Percentiles rank a stretch among this genome's conserved stretches.
Evolutionary conservation across 176 grass and related monocot species (phyloP).

Genomic region (Raddia distichophylla): DNA sequence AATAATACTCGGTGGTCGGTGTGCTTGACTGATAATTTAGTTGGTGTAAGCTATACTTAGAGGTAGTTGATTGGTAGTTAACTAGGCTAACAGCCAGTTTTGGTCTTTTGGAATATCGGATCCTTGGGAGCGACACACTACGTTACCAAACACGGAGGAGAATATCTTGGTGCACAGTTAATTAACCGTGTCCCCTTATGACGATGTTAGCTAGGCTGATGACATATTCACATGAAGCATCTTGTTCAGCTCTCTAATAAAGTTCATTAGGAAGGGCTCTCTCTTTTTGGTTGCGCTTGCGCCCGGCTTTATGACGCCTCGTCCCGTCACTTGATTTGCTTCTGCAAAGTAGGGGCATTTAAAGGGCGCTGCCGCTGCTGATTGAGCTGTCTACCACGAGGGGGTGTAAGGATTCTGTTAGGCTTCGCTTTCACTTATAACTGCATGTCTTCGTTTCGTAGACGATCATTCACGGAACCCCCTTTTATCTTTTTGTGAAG

Average conservation of each 20-base stretch:
- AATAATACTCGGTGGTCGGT: constrained; percentile 33
- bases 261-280: neutral
- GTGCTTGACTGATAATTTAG: constrained; percentile 5
- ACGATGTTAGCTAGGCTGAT: neutral
- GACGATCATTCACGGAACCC: constrained; percentile 23
- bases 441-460: neutral
- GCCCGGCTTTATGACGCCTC: constrained; percentile 26
- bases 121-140: neutral
- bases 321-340: constrained; percentile 21
- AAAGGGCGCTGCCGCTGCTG: constrained; percentile 33
- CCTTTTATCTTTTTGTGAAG: constrained; percentile 7
- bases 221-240: neutral
- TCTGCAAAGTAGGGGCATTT: constrained; percentile 32
- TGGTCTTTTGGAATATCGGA: constrained; percentile 26
- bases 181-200: neutral
- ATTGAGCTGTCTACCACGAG: constrained; percentile 32
- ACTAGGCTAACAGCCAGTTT: constrained; percentile 24
- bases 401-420: constrained; percentile 24
- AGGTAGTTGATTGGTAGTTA: constrained; percentile 24
- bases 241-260: constrained; percentile 14
- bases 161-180: neutral
- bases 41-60: constrained; percentile 11
- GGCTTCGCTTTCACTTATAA: constrained; percentile 45
- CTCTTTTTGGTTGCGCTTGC: constrained; percentile 47
- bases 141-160: neutral